Base-by-base conservation (phyloP, 1,284 basidiomycete genomes). In the Apiotrichum sp. region DNA sequence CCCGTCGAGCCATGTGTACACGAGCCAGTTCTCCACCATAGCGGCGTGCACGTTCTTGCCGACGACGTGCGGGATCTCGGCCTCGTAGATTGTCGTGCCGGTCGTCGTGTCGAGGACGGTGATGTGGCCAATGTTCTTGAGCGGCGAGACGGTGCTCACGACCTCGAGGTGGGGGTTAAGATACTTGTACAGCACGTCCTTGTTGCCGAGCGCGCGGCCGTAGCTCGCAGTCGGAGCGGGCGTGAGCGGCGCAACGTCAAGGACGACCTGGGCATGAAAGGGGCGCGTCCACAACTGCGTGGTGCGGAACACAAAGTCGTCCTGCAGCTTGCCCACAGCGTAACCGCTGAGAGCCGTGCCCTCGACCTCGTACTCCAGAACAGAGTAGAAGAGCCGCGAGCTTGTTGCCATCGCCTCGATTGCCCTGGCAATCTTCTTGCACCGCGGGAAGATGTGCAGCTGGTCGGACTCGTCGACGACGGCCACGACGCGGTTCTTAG, bases 101-200 rank as follows among this genome's bases (percentile, higher is more conserved):
- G 88, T 91, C 42, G 83, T 82, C 0, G 80, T 81, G 69, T 97
- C 91, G 16, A 96, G 65, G 6, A 96, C 75, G 65, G 88, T 87
- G 8, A 96, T 68, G 2, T 83, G 83, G 64, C 87, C 69, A 1
- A 57, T 60, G 3, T 39, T 47, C 1, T 48, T 47, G 6, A 67
- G 59, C 6, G 72, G 68, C 4, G 79, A 74, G 4, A 80, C 74
- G 13, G 86, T 88, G 6, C 86, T 77, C 33, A 90, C 78, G 3
- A 86, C 83, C 43, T 86, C 79, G 14, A 91, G 68, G 63, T 90
- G 84, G 5, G 88, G 87, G 71, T 95, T 95, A 61, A 97, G 81
- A 71, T 95, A 96, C 78, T 98, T 98, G 81, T 96, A 95, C 53
- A 97, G 74, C 41, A 92, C 93, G 33, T 84, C 84, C 56, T 93